Percentiles rank a stretch among this genome's conserved stretches.
Evolutionary conservation across 345 rosid genomes (phyloP).

Genomic region (sweet orange (Citrus sinensis)): DNA sequence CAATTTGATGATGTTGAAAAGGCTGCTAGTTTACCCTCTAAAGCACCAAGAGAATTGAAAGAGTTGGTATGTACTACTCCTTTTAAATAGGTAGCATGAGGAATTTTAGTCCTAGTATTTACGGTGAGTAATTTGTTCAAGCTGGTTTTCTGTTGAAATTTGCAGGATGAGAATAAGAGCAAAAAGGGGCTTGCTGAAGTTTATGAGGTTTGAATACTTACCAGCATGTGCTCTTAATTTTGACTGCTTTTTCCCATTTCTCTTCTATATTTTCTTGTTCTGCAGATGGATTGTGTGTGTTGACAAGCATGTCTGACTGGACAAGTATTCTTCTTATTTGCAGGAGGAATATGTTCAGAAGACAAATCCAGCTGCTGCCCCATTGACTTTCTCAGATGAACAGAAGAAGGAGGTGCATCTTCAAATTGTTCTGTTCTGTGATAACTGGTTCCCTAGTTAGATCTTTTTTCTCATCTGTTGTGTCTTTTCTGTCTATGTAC

Average conservation of each 20-base stretch:
- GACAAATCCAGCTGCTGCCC: conserved; percentile 67
- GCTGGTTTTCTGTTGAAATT: conserved; percentile 7
- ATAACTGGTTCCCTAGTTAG: background rate
- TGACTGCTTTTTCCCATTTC: background rate
- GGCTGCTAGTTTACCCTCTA: conserved; percentile 47
- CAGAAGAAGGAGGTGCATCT: conserved; percentile 73
- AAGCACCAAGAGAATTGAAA: conserved; percentile 64
- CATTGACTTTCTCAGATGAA: conserved; percentile 73
- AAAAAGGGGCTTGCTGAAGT: conserved; percentile 94
- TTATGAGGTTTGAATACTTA: conserved; percentile 76
- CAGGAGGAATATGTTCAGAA: conserved; percentile 82
- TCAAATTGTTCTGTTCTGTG: background rate
- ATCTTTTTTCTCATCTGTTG: background rate
- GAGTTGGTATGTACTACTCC: conserved; percentile 52
- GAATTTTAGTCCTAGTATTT: background rate
- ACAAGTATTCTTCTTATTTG: conserved; percentile 16
- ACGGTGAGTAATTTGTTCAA: background rate
- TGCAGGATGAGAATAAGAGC: conserved; percentile 94
- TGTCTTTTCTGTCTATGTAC: background rate
- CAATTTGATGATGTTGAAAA: conserved; percentile 68
- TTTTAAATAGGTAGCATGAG: background rate
- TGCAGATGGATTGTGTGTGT: background rate
- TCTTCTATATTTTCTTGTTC: background rate
- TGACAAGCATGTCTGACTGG: background rate
- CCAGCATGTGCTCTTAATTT: background rate